Base-by-base conservation (phyloP, 345 rosid genomes). In the Microthlaspi erraticum region DNA sequence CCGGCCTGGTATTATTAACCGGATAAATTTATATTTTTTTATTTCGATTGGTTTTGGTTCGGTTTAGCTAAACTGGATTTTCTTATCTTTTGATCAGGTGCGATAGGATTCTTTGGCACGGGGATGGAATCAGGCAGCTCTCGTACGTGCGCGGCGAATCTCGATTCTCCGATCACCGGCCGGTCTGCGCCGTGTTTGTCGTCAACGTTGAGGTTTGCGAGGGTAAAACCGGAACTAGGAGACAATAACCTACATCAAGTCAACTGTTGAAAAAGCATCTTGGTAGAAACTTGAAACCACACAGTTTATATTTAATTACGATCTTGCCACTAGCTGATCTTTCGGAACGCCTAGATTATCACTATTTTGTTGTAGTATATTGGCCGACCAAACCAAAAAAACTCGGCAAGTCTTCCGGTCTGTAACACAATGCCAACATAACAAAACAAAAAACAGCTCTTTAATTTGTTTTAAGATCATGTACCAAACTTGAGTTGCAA, bases 71-170 rank as follows among this genome's bases (percentile, higher is more conserved):
- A 68, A 55, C 46, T 16, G 46, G 11, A 11, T 26, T 26, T n/a
- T 66, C 64, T 49, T 3, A 11, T 9, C 4, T 16, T 48, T 4
- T 57, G 2, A 13, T 32, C 81, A 93, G 99, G 99, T 94, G 99
- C 48, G 99, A 94, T 39, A 81, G 97, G 77, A 87, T 94, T 76
- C 83, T 94, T 9, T 94, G 97, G 93, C 83, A 65, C 14, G 99
- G 99, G 44, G 72, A 76, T 48, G 96, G 96, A 46, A 88, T 94
- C 31, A 64, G 37, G 6, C 93, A 88, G 70, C 68, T 79, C 20
- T 79, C 82, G 8, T 94, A 94, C 43, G 37, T 71, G 2, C 87
- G 97, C 0, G 76, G 77, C 34, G 99, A 94, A 63, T 88, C 86
- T 1, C 80, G 80, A 44, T 89, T 94, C 63, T 94, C 99, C 3